These are phyloP conservation scores for Blepharisma undulans DNA, from an alignment of 169 alveolate species.

Conservation along the genomic window DNA sequence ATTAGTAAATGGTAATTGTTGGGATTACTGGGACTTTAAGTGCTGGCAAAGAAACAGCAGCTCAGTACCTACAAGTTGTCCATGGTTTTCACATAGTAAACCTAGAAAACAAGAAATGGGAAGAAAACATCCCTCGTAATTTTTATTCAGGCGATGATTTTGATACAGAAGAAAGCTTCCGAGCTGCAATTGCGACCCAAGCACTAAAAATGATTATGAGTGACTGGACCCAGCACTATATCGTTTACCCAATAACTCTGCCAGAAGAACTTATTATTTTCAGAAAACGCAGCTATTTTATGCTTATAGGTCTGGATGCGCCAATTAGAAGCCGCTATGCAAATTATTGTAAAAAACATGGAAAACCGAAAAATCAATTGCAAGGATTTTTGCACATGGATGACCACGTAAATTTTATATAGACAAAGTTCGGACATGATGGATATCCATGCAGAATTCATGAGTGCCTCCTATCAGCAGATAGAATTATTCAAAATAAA, in stretches of 20 bases:
- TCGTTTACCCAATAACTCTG: constrained; percentile 21
- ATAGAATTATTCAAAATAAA: constrained; percentile 19
- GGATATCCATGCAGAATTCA: constrained; percentile 21
- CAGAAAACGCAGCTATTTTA: constrained; percentile 32
- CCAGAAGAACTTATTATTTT: constrained; percentile 12
- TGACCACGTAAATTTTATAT: constrained; percentile 16
- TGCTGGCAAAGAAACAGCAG: constrained; percentile 28
- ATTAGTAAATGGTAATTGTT: constrained; percentile 18
- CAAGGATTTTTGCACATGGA: constrained; percentile 30
- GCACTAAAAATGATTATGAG: neutral
- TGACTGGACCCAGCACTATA: neutral
- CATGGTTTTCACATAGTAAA: constrained; percentile 19
- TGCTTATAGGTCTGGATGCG: constrained; percentile 5
- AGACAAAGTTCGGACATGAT: constrained; percentile 29
- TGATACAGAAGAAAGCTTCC: neutral
- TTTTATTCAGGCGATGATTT: neutral
- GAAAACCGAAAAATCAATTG: constrained; percentile 24
- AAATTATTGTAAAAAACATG: constrained; percentile 27
- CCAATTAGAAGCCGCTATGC: constrained; percentile 9
- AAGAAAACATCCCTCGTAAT: constrained; percentile 21
- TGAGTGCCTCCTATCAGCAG: constrained; percentile 17
- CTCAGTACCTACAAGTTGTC: neutral
- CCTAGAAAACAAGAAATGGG: constrained; percentile 30
- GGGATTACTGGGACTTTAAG: constrained; percentile 38
- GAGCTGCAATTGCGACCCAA: neutral